Evolutionary conservation across 208 protist genomes (phyloP), one percentile per base, ranked within the genome.

Genomic region (Wallacemonas sp.): DNA sequence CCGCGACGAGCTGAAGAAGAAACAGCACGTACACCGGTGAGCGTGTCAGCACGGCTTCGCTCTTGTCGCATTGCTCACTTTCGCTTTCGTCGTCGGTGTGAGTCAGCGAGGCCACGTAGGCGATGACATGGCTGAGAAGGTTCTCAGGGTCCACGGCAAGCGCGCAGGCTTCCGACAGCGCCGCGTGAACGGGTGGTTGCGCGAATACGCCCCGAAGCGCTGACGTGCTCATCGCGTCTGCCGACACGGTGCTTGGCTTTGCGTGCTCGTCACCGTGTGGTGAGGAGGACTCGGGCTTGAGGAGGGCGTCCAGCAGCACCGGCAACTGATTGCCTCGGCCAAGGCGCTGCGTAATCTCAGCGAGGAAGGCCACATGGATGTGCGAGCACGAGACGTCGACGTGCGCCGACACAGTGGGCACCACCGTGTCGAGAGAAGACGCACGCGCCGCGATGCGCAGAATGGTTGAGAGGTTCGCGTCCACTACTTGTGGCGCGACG

Each of bases 401-500:
- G 6, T 60, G n/a, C 30, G 10, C 5, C 17, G 12, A 19, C 22
- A 50, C 10, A 34, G 42, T 62, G 13, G 30, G 22, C 13, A 0
- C 17, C 39, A 17, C 21, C 33, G 29, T 19, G 22, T 17, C 45
- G 22, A 29, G 12, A 0, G 58, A 38, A 6, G 74, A 76, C 27
- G 87, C 68, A 53, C 70, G 74, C 1, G 87, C 74, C 3, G 75
- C 79, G 34, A 96, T 76, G 21, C 80, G 81, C 3, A 96, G 61
- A 53, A 96, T 92, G 15, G 68, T 73, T 36, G 72, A n/a, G 12
- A 96, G 65, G 46, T 92, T 86, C 52, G 81, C 71, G 59, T 96
- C 84, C 57, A 96, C 75, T 41, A 96, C 86, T 64, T 96, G 91
- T 54, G 91, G 91, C 17, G 91, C 91, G n/a, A 96, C 79, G 1